A percentile compares a stretch with the other conserved stretches of the same genome.
phyloP scores from a whole-genome alignment of 2,329 filamentous ascomycete species.

The Microdochium trichocladiopsis region DNA sequence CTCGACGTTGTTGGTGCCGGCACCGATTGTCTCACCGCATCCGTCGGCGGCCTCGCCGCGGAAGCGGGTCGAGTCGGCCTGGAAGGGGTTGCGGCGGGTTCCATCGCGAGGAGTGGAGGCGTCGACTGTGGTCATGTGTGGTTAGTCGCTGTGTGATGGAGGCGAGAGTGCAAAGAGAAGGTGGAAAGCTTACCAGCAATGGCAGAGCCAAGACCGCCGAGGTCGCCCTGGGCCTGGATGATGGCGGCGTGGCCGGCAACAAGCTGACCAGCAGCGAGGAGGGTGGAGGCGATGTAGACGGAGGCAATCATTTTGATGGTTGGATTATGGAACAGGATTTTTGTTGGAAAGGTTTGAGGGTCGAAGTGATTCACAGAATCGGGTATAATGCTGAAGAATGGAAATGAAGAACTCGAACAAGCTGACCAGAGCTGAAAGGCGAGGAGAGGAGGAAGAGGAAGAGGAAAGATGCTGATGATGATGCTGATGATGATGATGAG shows the following conservation, averaged over 20 bases:
- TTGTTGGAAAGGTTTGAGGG: background rate
- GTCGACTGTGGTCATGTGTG: slow-evolving; percentile 24
- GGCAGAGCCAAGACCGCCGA: slow-evolving; percentile 41
- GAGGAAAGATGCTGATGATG: background rate
- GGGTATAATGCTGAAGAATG: background rate
- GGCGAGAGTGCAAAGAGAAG: background rate
- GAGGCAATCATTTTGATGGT: slow-evolving; percentile 14
- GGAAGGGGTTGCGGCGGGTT: slow-evolving; percentile 52
- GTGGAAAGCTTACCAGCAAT: slow-evolving; percentile 19
- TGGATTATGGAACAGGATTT: background rate
- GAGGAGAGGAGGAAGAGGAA: background rate
- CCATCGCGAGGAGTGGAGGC: slow-evolving; percentile 53
- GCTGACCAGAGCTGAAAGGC: background rate
- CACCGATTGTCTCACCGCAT: slow-evolving; percentile 51
- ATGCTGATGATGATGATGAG: background rate
- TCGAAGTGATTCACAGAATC: background rate
- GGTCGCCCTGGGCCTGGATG: slow-evolving; percentile 47
- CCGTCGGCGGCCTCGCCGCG: slow-evolving; percentile 40
- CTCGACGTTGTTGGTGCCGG: slow-evolving; percentile 49
- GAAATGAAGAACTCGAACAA: background rate
- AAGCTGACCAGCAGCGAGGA: slow-evolving; percentile 46
- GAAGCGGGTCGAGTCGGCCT: slow-evolving; percentile 59
- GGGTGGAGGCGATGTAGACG: slow-evolving; percentile 29
- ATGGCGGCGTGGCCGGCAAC: slow-evolving; percentile 57
- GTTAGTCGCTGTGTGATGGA: slow-evolving; percentile 4